Base-by-base conservation (phyloP, 805 yeast genomes). In the Candida sithepensis region DNA sequence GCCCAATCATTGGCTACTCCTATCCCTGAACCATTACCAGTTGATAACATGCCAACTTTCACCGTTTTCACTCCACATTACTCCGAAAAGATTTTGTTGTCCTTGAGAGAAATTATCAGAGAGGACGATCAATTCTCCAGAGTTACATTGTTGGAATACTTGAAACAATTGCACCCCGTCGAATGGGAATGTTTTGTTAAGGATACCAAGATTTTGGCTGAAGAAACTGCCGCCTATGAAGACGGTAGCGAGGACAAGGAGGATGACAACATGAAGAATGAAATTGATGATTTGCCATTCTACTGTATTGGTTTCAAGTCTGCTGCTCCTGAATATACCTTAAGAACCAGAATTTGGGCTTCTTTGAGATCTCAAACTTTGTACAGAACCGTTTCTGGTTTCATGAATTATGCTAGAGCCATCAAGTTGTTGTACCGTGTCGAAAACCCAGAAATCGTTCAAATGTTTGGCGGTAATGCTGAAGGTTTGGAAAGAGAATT, bases 1-100 rank as follows among this genome's bases (percentile, higher is more conserved):
- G 99, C 99, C 50, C 99, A 94, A 72, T 91, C 98, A 10, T 78
- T 94, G 70, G 95, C 99, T 44, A 94, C 99, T 50, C 99, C 99
- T 59, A 91, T 94, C 61, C 96, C 97, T 54, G 99, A 94, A 74
- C 98, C 99, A 53, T 77, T 94, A 65, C 99, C 99, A 39, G 98
- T 95, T 58, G 99, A 94, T 71, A 92, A 92, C 77, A 94, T 94
- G 99, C 99, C 99, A 56, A 92, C 98, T 12, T 94, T 94, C 70
- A 91, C 99, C 36, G 98, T 94, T 20, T 75, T 92, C 69, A 86
- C 92, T 57, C 98, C 99, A 63, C 99, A 92, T 69, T 92, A 92
- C 71, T 77, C 94, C 55, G 99, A 92, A 74, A 92, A 90, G 81
- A 92, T 92, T 53, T 75, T 91, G 59, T 73, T 92, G 43, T 88